These are phyloP conservation scores for Achaetomiella virescens DNA, from an alignment of 495 filamentous ascomycete species.

Conservation along the genomic window DNA sequence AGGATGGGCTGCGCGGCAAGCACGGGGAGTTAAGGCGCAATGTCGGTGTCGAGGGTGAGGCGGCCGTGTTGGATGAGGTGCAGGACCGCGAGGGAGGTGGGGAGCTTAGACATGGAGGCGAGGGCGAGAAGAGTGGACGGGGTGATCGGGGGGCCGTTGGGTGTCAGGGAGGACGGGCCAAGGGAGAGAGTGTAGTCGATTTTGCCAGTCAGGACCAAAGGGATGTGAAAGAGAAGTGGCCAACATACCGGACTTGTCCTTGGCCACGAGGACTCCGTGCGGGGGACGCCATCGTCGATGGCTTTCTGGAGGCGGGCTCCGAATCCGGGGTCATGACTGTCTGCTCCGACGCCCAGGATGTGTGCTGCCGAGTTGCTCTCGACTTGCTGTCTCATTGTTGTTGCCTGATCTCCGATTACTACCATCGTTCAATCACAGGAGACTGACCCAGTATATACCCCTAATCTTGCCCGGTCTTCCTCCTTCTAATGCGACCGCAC, in stretches of 20 bases:
- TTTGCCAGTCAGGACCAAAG: slow-evolving; percentile 1
- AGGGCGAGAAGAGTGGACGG: slow-evolving; percentile 11
- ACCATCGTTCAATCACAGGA: too few relatives aligned
- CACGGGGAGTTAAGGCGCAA: slow-evolving; percentile 25
- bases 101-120: slow-evolving; percentile 34
- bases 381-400: too few relatives aligned
- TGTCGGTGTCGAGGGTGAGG: slow-evolving; percentile 8
- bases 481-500: too few relatives aligned
- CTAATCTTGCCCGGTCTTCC: too few relatives aligned
- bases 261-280: slow-evolving; percentile 7
- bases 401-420: too few relatives aligned
- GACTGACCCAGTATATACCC: too few relatives aligned
- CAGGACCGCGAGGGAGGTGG: slow-evolving; percentile 30
- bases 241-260: slow-evolving; percentile 12
- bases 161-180: slow-evolving; percentile 1
- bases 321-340: slow-evolving; percentile 13
- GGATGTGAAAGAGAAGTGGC: not conserved
- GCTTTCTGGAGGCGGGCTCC: slow-evolving; percentile 12
- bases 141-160: not conserved
- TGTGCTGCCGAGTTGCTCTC: not conserved
- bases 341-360: not conserved
- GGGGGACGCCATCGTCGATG: slow-evolving; percentile 14
- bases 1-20: slow-evolving; percentile 27
- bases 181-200: slow-evolving; percentile 8
- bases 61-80: slow-evolving; percentile 31